These are phyloP conservation scores for Cercophora sp. DNA, from an alignment of 495 filamentous ascomycete species.

Conservation along the genomic window DNA sequence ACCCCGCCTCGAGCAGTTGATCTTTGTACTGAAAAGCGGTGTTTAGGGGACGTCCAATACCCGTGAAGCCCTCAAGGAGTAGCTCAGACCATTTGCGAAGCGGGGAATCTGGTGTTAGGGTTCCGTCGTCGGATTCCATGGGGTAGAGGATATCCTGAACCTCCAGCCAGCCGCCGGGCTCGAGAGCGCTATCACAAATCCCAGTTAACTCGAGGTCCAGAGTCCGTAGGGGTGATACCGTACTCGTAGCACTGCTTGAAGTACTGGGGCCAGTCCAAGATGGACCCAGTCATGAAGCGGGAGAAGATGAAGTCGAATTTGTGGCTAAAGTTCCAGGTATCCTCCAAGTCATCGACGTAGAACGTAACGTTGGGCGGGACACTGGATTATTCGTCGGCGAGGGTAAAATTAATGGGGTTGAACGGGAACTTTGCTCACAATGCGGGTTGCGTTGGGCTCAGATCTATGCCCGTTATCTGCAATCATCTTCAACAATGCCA, in stretches of 20 bases:
- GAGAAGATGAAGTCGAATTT: constrained; percentile 48
- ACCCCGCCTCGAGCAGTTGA: constrained; percentile 23
- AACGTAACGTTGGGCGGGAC: constrained; percentile 47
- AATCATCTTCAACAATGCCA: not conserved
- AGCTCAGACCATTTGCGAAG: constrained; percentile 23
- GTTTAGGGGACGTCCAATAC: constrained; percentile 17
- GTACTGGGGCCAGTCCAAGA: constrained; percentile 41
- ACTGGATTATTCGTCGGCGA: constrained; percentile 3
- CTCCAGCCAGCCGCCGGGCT: constrained; percentile 38
- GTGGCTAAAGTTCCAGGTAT: constrained; percentile 38
- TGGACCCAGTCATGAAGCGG: constrained; percentile 38
- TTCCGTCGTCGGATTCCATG: constrained; percentile 23
- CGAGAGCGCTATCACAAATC: constrained; percentile 20
- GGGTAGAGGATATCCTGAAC: constrained; percentile 17
- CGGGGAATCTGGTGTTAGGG: constrained; percentile 18
- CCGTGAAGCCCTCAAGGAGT: constrained; percentile 21
- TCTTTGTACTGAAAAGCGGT: constrained; percentile 1
- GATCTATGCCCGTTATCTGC: constrained; percentile 1
- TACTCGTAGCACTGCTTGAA: constrained; percentile 27
- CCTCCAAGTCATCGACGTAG: constrained; percentile 47
- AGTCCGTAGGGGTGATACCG: too few relatives aligned
- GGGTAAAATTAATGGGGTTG: too few relatives aligned
- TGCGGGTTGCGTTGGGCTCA: not conserved
- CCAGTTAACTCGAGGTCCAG: too few relatives aligned
- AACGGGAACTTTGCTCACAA: too few relatives aligned